Conservation (phyloP, 2,329 filamentous ascomycete genomes). For the Pseudopyrenochaeta lycopersici region DNA sequence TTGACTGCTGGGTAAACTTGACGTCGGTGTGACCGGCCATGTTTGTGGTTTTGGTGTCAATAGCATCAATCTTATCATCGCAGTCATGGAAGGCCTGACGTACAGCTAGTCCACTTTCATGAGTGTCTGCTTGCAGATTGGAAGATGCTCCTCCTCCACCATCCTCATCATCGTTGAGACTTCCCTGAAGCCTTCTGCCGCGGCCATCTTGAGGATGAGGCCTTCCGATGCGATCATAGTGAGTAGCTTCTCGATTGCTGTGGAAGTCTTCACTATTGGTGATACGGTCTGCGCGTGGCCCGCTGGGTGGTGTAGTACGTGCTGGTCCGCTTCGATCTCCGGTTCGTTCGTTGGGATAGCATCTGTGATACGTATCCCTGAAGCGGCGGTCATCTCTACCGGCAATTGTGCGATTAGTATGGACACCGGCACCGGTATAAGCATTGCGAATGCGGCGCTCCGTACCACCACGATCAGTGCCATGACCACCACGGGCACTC, state of each 20-base stretch:
- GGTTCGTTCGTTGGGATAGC: background rate
- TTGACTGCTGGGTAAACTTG: background rate
- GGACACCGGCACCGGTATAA: conserved; percentile 11
- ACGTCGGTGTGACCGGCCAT: background rate
- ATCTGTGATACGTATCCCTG: background rate
- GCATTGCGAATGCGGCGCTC: background rate
- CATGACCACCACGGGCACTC: background rate
- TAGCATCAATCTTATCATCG: background rate
- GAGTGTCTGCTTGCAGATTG: background rate
- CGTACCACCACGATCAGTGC: background rate
- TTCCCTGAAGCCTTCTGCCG: background rate
- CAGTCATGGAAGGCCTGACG: background rate
- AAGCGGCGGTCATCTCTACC: background rate
- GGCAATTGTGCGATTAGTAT: background rate
- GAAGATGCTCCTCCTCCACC: background rate
- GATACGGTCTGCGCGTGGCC: background rate
- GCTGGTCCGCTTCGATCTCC: background rate
- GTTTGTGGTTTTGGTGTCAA: background rate
- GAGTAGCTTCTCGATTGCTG: background rate
- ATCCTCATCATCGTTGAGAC: background rate
- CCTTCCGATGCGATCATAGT: background rate
- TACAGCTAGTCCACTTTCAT: background rate
- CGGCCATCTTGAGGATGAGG: background rate
- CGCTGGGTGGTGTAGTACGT: background rate
- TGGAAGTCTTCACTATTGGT: background rate